Conservation (phyloP, 768 basidiomycete species). For the Collybia mongolica region DNA sequence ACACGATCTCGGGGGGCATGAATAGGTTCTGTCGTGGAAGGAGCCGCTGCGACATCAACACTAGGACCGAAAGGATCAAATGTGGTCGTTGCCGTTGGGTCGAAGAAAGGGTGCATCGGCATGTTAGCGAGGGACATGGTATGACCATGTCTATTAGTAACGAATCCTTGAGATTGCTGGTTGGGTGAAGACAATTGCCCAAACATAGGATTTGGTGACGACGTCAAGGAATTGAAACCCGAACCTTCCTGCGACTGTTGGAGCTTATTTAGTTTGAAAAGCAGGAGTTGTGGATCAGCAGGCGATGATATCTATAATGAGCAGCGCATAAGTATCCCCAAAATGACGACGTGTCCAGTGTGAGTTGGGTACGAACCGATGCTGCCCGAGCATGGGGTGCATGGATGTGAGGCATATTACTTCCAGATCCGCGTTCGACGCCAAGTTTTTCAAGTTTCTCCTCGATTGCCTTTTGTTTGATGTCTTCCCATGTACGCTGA, state of each 20-base stretch:
- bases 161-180: constrained; percentile 33
- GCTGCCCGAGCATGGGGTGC: constrained; percentile 82
- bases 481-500: constrained; percentile 72
- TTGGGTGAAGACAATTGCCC: constrained; percentile 52
- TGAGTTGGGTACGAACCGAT: constrained; percentile 55
- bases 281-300: constrained; percentile 78
- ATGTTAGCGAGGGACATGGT: constrained; percentile 71
- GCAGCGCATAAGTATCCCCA: constrained; percentile 8
- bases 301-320: constrained; percentile 79
- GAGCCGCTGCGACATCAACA: constrained; percentile 31
- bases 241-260: constrained; percentile 66
- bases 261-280: constrained; percentile 82
- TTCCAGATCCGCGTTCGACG: constrained; percentile 64
- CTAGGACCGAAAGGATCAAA: constrained; percentile 68
- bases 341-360: constrained; percentile 20
- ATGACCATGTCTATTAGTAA: constrained; percentile 62
- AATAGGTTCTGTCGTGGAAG: constrained; percentile 19
- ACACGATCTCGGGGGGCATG: constrained; percentile 54
- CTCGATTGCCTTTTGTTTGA: constrained; percentile 73
- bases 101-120: constrained; percentile 38
- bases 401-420: constrained; percentile 57
- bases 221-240: constrained; percentile 50
- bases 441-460: constrained; percentile 80
- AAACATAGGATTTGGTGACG: constrained; percentile 66
- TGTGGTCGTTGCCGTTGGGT: constrained; percentile 25